Percentiles rank a stretch among this genome's conserved stretches.
phyloP scores from a whole-genome alignment of 139 green algal genomes.

The Closterium sp. region DNA sequence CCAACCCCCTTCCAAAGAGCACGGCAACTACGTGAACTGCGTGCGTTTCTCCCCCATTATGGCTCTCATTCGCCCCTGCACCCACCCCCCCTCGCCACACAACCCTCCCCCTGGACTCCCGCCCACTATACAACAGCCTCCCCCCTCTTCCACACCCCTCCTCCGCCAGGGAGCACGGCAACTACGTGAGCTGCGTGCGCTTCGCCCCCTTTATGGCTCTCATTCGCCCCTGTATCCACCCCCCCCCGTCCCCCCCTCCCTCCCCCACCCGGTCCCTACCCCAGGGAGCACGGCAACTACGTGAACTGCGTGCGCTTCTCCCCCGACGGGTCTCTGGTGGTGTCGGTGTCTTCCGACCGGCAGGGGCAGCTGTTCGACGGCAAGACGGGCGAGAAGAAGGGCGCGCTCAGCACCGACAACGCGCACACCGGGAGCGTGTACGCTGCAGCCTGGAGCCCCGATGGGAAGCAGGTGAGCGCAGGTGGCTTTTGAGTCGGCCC shows the following conservation, averaged over 20 bases:
- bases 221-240: background rate
- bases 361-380: slow-evolving; percentile 50
- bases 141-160: background rate
- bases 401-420: slow-evolving; percentile 11
- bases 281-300: slow-evolving; percentile 58
- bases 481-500: no score
- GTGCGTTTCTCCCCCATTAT: background rate
- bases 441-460: slow-evolving; percentile 45
- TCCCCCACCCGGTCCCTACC: background rate
- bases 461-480: slow-evolving; percentile 39
- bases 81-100: background rate
- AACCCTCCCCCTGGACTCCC: no score
- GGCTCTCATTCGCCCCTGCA: background rate
- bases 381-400: slow-evolving; percentile 32
- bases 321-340: slow-evolving; percentile 52
- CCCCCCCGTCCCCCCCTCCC: background rate
- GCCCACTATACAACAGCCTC: no score
- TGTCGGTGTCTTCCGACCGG: slow-evolving; percentile 50
- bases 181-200: background rate
- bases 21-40: no score
- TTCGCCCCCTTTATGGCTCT: background rate
- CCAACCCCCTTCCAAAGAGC: no score
- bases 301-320: slow-evolving; percentile 62
- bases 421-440: slow-evolving; percentile 52
- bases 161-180: slow-evolving; percentile 46